Base-by-base conservation (phyloP, 768 basidiomycete species). In the Tubosaeta brunneosetosa region DNA sequence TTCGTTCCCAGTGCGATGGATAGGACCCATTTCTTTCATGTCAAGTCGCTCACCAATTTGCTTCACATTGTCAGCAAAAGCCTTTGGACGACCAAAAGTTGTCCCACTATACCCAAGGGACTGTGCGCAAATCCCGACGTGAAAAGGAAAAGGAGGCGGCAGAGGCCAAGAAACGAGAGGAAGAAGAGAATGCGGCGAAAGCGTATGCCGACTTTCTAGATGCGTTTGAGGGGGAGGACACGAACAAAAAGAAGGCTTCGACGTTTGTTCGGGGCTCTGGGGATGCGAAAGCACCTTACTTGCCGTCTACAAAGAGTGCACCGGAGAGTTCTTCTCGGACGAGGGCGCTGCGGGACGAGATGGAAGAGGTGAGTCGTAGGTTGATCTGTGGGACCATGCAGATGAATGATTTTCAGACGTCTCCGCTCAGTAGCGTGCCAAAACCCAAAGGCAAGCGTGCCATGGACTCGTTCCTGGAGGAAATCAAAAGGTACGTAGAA, bases 391-490 rank as follows among this genome's bases (percentile, higher is more conserved):
- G 6, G 19, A 33, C 36, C 14, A 3, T 25, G 17, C 41, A 8
- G 38, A 16, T 53, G 58, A 19, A 66, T 44, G 26, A 41, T 46
- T 3, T 57, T 56, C 7, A 86, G 79, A 76, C 78, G 0, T 79
- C 81, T n/a, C 85, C 89, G 22, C 82, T 85, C 13, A 53, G 67
- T 22, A 65, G 62, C 52, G 73, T 67, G 6, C 79, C 84, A 1
- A 92, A 85, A 65, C 85, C 90, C 0, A 97, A 92, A 67, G 97
- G 97, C 3, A 97, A 92, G 67, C 83, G 95, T 47, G 92, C 90
- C 1, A 98, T 98, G 92, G 94, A 97, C 69, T 71, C 86, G 2
- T 99, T 98, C 66, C 74, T 99, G 47, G 94, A 97, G 62, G 94
- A 99, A 73, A 91, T 99, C 53, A 98, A 98, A 73, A 82, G 82